phyloP scores from a whole-genome alignment of 768 basidiomycete genomes.

The Mycena capillaripes region DNA sequence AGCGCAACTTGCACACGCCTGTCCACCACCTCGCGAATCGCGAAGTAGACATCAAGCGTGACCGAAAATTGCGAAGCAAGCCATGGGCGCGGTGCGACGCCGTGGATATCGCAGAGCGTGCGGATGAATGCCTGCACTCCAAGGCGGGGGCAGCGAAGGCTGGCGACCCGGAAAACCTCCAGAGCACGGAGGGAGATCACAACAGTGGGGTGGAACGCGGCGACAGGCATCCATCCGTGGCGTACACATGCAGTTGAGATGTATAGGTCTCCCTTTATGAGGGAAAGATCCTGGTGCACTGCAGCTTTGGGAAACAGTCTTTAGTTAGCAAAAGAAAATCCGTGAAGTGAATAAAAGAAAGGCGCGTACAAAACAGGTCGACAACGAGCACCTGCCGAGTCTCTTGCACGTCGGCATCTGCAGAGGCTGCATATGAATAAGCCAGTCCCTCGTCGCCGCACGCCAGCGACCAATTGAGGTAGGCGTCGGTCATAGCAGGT shows the following conservation, averaged over 20 bases:
- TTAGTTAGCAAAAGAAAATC: background rate
- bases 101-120: slow-evolving; percentile 38
- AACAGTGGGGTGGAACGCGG: slow-evolving; percentile 15
- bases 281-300: background rate
- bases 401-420: background rate
- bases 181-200: slow-evolving; percentile 21
- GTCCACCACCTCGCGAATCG: too few relatives aligned
- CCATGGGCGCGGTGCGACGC: too few relatives aligned
- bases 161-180: slow-evolving; percentile 21
- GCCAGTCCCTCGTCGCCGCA: background rate
- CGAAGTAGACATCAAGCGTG: too few relatives aligned
- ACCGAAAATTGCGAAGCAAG: too few relatives aligned
- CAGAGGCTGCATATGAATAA: background rate
- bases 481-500: background rate
- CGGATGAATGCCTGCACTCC: slow-evolving; percentile 40
- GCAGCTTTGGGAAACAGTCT: background rate
- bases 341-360: background rate
- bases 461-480: background rate
- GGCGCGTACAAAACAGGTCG: background rate
- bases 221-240: too few relatives aligned
- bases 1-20: too few relatives aligned
- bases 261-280: background rate
- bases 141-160: slow-evolving; percentile 32
- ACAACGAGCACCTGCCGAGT: background rate
- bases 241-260: slow-evolving; percentile 19